Evolutionary conservation across 2,329 filamentous ascomycete genomes (phyloP).

Genomic region (Tolypocladium amazonense): DNA sequence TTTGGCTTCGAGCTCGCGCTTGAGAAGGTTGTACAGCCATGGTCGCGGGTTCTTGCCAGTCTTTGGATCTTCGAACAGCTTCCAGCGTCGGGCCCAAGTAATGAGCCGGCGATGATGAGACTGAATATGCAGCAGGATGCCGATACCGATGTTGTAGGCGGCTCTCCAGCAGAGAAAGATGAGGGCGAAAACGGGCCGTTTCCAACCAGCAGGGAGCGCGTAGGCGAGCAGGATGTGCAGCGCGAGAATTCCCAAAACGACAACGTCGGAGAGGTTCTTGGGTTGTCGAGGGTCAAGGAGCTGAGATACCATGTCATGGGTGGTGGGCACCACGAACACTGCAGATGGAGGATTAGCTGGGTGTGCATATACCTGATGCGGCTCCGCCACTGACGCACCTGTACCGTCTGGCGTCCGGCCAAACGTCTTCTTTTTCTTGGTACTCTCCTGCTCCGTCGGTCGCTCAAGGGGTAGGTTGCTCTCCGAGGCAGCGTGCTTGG

Average conservation of each 20-base stretch:
- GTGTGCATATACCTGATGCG: background rate
- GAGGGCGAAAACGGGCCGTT: slow-evolving; percentile 67
- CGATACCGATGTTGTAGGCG: slow-evolving; percentile 90
- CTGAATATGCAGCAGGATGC: slow-evolving; percentile 77
- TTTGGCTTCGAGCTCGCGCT: slow-evolving; percentile 86
- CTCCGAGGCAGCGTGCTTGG: slow-evolving; percentile 1
- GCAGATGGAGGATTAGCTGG: slow-evolving; percentile 4
- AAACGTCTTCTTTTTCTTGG: slow-evolving; percentile 55
- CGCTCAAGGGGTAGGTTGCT: slow-evolving; percentile 1
- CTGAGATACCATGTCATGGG: slow-evolving; percentile 98
- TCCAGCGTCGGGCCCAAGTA: slow-evolving; percentile 75
- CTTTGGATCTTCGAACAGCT: slow-evolving; percentile 74
- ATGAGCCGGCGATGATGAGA: slow-evolving; percentile 82
- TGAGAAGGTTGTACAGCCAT: slow-evolving; percentile 71
- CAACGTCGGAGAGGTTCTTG: slow-evolving; percentile 81
- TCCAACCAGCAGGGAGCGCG: slow-evolving; percentile 56
- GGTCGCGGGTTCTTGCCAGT: slow-evolving; percentile 77
- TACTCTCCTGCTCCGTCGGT: slow-evolving; percentile 2
- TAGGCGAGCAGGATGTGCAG: slow-evolving; percentile 66
- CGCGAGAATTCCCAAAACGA: slow-evolving; percentile 70
- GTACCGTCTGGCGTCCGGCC: slow-evolving; percentile 85
- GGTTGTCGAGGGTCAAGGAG: slow-evolving; percentile 88
- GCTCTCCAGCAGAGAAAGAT: slow-evolving; percentile 89
- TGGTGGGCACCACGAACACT: slow-evolving; percentile 95
- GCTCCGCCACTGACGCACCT: slow-evolving; percentile 45